phyloP scores from a whole-genome alignment of 352 stramenopile genomes.

The Pythium phragmitis region DNA sequence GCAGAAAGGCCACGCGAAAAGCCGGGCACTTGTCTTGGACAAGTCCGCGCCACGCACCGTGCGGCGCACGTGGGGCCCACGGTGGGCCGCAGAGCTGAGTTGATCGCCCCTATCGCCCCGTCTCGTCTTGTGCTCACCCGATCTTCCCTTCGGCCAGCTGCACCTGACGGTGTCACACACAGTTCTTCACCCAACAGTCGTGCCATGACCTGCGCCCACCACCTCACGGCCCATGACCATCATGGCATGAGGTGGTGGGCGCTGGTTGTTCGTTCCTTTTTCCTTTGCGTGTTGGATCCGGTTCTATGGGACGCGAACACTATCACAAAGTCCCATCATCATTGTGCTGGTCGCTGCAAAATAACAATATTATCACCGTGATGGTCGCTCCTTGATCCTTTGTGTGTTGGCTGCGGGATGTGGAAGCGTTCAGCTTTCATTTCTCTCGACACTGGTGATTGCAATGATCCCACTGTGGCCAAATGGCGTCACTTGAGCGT shows the following conservation, averaged over 20 bases:
- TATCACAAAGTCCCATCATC: too few relatives aligned
- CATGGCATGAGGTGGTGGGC: too few relatives aligned
- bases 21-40: too few relatives aligned
- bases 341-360: too few relatives aligned
- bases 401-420: neutral
- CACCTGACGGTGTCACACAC: neutral
- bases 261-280: neutral
- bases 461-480: conserved; percentile 3
- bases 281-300: neutral
- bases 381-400: neutral
- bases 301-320: too few relatives aligned
- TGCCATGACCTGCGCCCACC: neutral
- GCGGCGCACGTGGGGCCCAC: too few relatives aligned
- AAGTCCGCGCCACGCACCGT: too few relatives aligned
- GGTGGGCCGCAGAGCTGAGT: neutral
- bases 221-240: too few relatives aligned
- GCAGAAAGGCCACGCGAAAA: conserved; percentile 2
- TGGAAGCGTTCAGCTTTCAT: neutral
- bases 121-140: neutral
- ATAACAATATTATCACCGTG: too few relatives aligned
- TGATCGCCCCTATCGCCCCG: neutral
- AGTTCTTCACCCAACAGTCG: neutral
- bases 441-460: conserved; percentile 17
- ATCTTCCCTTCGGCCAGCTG: conserved; percentile 18
- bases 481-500: conserved; percentile 15